phyloP scores from a whole-genome alignment of 768 basidiomycete genomes.

The Termitomyces sp. region DNA sequence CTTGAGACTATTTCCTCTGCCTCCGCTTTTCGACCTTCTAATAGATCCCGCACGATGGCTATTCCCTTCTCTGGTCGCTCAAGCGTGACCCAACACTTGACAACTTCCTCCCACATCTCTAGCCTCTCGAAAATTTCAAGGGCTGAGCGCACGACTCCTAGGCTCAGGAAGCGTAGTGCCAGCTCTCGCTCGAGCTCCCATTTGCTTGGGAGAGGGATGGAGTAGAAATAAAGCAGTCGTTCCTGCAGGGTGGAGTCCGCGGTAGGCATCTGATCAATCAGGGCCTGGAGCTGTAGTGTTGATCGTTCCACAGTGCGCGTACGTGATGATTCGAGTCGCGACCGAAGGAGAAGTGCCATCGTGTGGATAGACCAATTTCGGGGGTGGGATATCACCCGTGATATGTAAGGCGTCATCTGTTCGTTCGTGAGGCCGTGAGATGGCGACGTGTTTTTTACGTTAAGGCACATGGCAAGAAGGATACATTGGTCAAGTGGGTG shows the following conservation, averaged over 20 bases:
- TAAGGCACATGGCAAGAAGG: slow-evolving; percentile 85
- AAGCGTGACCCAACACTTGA: slow-evolving; percentile 78
- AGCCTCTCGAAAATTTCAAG: slow-evolving; percentile 90
- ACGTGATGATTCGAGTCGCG: slow-evolving; percentile 82
- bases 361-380: slow-evolving; percentile 96
- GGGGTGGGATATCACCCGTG: slow-evolving; percentile 85
- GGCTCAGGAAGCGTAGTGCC: slow-evolving; percentile 71
- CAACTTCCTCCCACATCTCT: slow-evolving; percentile 99
- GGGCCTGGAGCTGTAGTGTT: slow-evolving; percentile 87
- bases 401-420: slow-evolving; percentile 90
- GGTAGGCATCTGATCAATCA: slow-evolving; percentile 96
- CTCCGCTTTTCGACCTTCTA: slow-evolving; percentile 83
- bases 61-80: slow-evolving; percentile 78
- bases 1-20: slow-evolving; percentile 62
- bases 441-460: slow-evolving; percentile 85
- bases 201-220: slow-evolving; percentile 76
- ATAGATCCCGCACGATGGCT: slow-evolving; percentile 74
- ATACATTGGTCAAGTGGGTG: slow-evolving; percentile 94
- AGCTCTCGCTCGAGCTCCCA: slow-evolving; percentile 96
- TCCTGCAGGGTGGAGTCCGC: slow-evolving; percentile 70
- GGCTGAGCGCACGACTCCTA: slow-evolving; percentile 88
- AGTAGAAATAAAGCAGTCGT: slow-evolving; percentile 75
- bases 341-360: slow-evolving; percentile 90
- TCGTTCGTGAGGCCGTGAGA: slow-evolving; percentile 85
- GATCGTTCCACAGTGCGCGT: slow-evolving; percentile 93